A percentile compares a stretch with the other conserved stretches of the same genome.
These are phyloP conservation scores for Cryptosporidium ubiquitum DNA, from an alignment of 169 alveolate species.

Conservation along the genomic window DNA sequence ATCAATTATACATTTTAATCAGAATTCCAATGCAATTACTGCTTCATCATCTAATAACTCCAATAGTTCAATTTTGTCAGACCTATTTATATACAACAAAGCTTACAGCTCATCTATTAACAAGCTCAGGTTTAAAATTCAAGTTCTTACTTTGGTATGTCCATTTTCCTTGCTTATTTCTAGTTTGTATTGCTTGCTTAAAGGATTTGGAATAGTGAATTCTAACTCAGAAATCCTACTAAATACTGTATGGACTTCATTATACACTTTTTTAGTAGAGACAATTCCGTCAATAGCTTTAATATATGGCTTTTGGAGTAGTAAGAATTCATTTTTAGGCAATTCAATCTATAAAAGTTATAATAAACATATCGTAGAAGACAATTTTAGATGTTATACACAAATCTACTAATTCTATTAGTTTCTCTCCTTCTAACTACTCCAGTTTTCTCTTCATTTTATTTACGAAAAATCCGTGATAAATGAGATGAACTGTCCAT, in stretches of 20 bases:
- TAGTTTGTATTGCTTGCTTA: background rate
- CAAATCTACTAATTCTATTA: background rate
- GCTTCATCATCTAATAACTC: background rate
- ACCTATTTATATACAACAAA: background rate
- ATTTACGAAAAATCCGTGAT: slow-evolving; percentile 30
- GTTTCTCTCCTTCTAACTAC: background rate
- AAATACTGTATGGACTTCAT: slow-evolving; percentile 7
- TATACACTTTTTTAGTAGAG: background rate
- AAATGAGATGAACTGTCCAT: slow-evolving; percentile 74
- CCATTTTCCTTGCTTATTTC: slow-evolving; percentile 20
- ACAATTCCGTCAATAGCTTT: slow-evolving; percentile 17
- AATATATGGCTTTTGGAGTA: slow-evolving; percentile 58
- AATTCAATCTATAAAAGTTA: background rate
- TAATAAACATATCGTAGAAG: background rate
- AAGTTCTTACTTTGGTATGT: slow-evolving; percentile 35
- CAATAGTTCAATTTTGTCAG: background rate
- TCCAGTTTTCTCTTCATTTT: background rate
- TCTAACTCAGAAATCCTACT: background rate
- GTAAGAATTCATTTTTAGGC: background rate
- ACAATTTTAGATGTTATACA: slow-evolving; percentile 25
- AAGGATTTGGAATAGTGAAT: background rate
- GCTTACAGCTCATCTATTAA: slow-evolving; percentile 8
- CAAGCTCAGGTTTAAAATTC: slow-evolving; percentile 32
- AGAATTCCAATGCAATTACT: background rate
- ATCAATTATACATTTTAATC: background rate